Evolutionary conservation across 495 filamentous ascomycete species (phyloP), one percentile per base, ranked within the genome.

Genomic region (Penicillium goetzii): DNA sequence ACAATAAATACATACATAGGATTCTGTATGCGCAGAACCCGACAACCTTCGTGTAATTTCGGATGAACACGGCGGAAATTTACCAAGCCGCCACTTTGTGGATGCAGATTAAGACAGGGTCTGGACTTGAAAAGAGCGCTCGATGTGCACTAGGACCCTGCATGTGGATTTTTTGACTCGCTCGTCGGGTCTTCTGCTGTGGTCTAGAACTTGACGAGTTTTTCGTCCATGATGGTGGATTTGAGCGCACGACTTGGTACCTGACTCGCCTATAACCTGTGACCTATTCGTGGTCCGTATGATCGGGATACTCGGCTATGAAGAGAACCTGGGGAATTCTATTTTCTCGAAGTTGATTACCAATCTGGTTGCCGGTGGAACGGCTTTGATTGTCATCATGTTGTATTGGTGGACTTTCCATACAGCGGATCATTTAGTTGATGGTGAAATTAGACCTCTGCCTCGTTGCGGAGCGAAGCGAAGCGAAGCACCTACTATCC

Each of bases 191-290:
- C 56, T 38, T 26, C 41, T 23, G 11, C 5, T 6, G 41, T 28
- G 56, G 56, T 58, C 56, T 58, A 58, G 56, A 58, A 58, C 56
- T 34, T 34, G 52, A 30, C 17, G 28, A 55, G 52, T 55, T 55
- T 55, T 43, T 23, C 25, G 4, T 5, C 15, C 14, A 2, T 51
- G 25, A 30, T 28, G 25, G 47, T 30, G 47, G 26, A 30, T 51
- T 17, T 51, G 47, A 28, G 25, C 47, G 30, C 47, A 50, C 23
- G 15, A 50, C 47, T 10, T 10, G n/a, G n/a, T n/a, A n/a, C n/a
- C n/a, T n/a, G n/a, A n/a, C n/a, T n/a, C n/a, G 14, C 3, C 47
- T 15, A 23, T 6, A 12, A 51, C 14, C 47, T 14, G 25, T 51
- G 47, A 51, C 26, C 15, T 58, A 9, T 49, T 14, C 30, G n/a